Evolutionary conservation across 495 filamentous ascomycete genomes (phyloP).

Genomic region (Xylaria longipes): DNA sequence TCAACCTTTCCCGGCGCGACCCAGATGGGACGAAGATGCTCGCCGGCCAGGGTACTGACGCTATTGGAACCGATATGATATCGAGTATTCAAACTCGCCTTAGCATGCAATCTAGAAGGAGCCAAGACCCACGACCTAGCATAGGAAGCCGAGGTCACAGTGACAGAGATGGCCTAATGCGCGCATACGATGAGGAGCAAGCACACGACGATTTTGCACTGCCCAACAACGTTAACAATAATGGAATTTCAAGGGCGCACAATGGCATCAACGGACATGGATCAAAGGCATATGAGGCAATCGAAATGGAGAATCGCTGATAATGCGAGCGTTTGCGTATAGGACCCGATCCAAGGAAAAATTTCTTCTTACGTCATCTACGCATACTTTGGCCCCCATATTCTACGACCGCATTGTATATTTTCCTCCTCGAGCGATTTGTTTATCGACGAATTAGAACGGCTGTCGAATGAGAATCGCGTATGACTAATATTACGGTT

Average conservation of each 20-base stretch:
- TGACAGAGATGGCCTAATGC: constrained; percentile 82
- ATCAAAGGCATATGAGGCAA: constrained; percentile 43
- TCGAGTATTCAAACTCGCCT: constrained; percentile 86
- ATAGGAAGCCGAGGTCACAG: constrained; percentile 64
- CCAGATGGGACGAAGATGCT: constrained; percentile 77
- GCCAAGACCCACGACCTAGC: constrained; percentile 57
- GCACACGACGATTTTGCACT: constrained; percentile 66
- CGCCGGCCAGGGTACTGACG: constrained; percentile 71
- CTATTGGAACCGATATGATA: constrained; percentile 88
- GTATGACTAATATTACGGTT: constrained; percentile 39
- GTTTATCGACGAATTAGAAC: constrained; percentile 36
- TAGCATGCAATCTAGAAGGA: constrained; percentile 87
- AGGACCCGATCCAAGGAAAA: neutral
- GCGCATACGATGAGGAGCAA: constrained; percentile 79
- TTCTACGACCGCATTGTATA: constrained; percentile 42
- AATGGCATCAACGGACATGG: constrained; percentile 35
- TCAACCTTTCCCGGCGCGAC: constrained; percentile 91
- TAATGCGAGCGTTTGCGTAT: constrained; percentile 24
- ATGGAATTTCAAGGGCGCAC: constrained; percentile 45
- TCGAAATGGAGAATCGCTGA: constrained; percentile 53
- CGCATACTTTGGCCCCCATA: constrained; percentile 16
- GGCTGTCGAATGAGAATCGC: constrained; percentile 34
- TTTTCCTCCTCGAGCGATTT: constrained; percentile 29
- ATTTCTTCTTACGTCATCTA: neutral
- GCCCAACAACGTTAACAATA: constrained; percentile 71